Evolutionary conservation across 2,329 filamentous ascomycete species (phyloP), one percentile per base, ranked within the genome.

Genomic region (Colletotrichum sp.): DNA sequence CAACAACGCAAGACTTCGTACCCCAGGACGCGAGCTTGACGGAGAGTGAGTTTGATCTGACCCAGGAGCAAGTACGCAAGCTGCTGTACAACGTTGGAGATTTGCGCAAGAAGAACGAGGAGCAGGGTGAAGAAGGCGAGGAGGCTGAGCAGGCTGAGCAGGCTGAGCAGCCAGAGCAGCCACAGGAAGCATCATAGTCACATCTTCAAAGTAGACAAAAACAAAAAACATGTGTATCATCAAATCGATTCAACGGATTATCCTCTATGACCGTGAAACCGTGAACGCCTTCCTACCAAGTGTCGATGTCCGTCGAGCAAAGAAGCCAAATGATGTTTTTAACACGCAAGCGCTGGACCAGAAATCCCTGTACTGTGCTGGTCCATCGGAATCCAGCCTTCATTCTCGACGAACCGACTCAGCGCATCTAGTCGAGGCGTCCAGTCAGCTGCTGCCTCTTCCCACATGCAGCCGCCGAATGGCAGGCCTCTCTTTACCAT

Each of bases 81-180:
- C 80, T 90, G 9, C 77, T 90, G 36, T 89, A 89, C 72, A 86
- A 83, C 18, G 85, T 84, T 2, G 89, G 89, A 78, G 86, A 84
- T 52, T 79, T 91, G 78, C 86, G 89, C 63, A 91, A 91, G 80
- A 82, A 86, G 34, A 82, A 75, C 12, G 34, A 79, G 6, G 77
- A 79, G 22, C 64, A 80, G 74, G 76, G 72, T 30, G 75, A 77
- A 15, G 84, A 83, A 12, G 85, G 80, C 26, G 79, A 75, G n/a
- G 76, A 59, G 8, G 77, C 78, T 57, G 48, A 70, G 36, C n/a
- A 59, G 8, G 77, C 78, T 57, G 48, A 70, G 36, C n/a, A 59
- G 26, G 57, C 8, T 5, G 63, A 55, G n/a, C 30, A 32, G 15
- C 6, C 30, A 16, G 39, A 32, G 18, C 30, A 32, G 13, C 16